These are phyloP conservation scores for Kwoniella pini DNA, from an alignment of 768 basidiomycete species.

Conservation along the genomic window DNA sequence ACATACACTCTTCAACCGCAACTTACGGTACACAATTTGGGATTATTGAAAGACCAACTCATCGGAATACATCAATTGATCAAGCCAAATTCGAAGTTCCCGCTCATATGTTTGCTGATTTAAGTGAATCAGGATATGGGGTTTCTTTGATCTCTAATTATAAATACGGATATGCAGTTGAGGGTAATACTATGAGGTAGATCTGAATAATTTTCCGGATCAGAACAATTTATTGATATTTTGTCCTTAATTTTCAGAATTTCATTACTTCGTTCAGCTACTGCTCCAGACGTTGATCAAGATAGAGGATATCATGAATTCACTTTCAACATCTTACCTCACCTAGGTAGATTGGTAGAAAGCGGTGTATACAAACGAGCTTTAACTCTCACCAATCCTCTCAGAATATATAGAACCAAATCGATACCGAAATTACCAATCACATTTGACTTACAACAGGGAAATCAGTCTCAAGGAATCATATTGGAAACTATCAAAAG, in stretches of 20 bases:
- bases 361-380: constrained; percentile 20
- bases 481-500: constrained; percentile 17
- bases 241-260: constrained; percentile 56
- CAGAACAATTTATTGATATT: neutral
- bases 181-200: constrained; percentile 69
- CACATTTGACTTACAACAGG: neutral
- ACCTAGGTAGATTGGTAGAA: constrained; percentile 14
- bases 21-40: constrained; percentile 95
- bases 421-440: neutral
- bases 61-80: constrained; percentile 83
- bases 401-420: neutral
- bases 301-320: constrained; percentile 63
- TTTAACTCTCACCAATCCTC: constrained; percentile 17
- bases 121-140: constrained; percentile 76
- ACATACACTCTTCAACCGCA: constrained; percentile 76
- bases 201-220: neutral
- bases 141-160: constrained; percentile 87
- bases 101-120: constrained; percentile 69
- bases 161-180: constrained; percentile 82
- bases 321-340: constrained; percentile 83
- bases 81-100: constrained; percentile 86
- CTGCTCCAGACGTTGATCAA: constrained; percentile 58
- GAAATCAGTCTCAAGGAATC: neutral
- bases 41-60: constrained; percentile 80
- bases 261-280: constrained; percentile 83